Percentiles rank a stretch among this genome's conserved stretches.
Conservation (phyloP, 2,329 filamentous ascomycete species). For the Atkinsonella texensis region DNA sequence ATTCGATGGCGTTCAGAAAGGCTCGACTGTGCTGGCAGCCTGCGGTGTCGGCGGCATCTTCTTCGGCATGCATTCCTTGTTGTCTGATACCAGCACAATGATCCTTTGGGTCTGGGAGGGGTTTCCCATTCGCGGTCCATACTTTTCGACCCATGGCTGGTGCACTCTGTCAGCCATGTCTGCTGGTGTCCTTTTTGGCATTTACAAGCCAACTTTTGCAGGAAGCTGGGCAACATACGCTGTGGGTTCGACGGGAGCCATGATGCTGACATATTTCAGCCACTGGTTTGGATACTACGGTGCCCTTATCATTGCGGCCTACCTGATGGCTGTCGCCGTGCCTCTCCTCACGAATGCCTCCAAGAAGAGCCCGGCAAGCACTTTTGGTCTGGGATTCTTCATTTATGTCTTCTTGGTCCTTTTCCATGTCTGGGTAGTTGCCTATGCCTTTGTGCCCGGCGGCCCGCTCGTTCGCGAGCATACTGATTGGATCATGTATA, state of each 20-base stretch:
- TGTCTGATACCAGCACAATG: conserved; percentile 98
- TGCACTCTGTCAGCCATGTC: conserved; percentile 83
- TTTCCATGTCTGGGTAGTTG: conserved; percentile 98
- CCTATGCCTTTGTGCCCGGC: conserved; percentile 94
- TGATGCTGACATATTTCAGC: conserved; percentile 60
- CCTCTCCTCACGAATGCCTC: conserved; percentile 65
- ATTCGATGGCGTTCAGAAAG: conserved; percentile 32
- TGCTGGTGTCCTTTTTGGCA: conserved; percentile 61
- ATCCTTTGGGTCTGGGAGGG: conserved; percentile 98
- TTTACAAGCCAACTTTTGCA: conserved; percentile 58
- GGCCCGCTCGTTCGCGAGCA: conserved; percentile 85
- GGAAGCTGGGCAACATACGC: conserved; percentile 72
- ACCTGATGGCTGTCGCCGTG: conserved; percentile 69
- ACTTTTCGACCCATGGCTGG: conserved; percentile 81
- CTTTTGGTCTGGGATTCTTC: conserved; percentile 81
- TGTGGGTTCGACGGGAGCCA: conserved; percentile 66
- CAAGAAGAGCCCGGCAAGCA: conserved; percentile 61
- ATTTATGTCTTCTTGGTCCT: conserved; percentile 88
- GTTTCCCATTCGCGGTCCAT: conserved; percentile 78
- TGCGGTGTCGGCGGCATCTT: conserved; percentile 73
- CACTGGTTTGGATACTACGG: conserved; percentile 91
- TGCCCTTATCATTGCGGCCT: conserved; percentile 60
- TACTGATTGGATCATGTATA: conserved; percentile 90
- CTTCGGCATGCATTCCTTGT: conserved; percentile 81
- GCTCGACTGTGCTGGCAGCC: conserved; percentile 59